phyloP scores from a whole-genome alignment of 1,284 basidiomycete genomes.

The Porphyrellus sp. region DNA sequence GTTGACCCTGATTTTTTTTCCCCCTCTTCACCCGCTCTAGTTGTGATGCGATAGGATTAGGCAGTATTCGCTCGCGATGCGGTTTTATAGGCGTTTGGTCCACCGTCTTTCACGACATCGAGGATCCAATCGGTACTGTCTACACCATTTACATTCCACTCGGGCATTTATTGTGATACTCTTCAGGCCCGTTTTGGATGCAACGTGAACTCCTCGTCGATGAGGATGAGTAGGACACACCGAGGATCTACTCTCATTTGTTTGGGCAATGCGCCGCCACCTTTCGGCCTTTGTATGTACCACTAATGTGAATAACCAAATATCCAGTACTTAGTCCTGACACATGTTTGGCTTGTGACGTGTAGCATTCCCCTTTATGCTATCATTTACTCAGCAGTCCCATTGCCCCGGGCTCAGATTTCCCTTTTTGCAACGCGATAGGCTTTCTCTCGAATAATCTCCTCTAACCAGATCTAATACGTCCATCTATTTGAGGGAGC shows the following conservation, averaged over 20 bases:
- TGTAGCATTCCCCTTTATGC: neutral
- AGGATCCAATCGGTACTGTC: conserved; percentile 52
- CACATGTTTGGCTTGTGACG: neutral
- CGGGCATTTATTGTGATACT: neutral
- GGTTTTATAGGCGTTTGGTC: conserved; percentile 69
- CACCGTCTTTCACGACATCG: conserved; percentile 58
- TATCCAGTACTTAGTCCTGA: neutral
- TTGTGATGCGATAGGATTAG: conserved; percentile 62
- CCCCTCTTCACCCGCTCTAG: conserved; percentile 33
- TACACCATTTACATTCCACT: neutral
- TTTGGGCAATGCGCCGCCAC: neutral
- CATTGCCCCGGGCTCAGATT: neutral
- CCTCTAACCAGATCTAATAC: neutral
- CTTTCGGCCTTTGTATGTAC: neutral
- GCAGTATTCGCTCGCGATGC: conserved; percentile 54
- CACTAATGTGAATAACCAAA: neutral
- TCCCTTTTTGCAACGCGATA: neutral
- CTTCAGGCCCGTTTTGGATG: conserved; percentile 33
- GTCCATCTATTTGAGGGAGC: conserved; percentile 2
- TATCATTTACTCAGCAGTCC: neutral
- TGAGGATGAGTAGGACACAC: conserved; percentile 20
- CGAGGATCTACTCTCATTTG: neutral
- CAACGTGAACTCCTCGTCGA: conserved; percentile 26
- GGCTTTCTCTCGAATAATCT: neutral
- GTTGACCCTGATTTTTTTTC: neutral